phyloP scores from a whole-genome alignment of 2,329 filamentous ascomycete species.

The Graphilbum sp. region DNA sequence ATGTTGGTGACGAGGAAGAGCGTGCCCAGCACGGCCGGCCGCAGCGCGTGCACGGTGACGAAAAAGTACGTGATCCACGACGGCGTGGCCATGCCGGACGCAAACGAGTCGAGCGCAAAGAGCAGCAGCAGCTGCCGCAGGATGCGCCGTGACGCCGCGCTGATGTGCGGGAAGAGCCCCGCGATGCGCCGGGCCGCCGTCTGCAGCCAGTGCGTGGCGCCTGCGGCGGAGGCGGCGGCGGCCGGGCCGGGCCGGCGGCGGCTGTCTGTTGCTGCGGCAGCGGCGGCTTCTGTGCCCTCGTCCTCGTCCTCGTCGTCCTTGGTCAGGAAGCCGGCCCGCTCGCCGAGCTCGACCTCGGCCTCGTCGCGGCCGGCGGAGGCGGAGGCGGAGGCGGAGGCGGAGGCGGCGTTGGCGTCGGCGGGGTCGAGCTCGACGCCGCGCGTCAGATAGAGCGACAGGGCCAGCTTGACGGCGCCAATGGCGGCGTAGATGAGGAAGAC shows the following conservation, averaged over 20 bases:
- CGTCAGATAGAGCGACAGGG: slow-evolving; percentile 31
- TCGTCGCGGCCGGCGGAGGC: too few relatives aligned
- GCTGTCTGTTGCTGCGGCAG: not conserved
- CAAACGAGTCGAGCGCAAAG: slow-evolving; percentile 25
- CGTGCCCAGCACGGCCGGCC: slow-evolving; percentile 32
- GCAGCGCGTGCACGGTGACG: slow-evolving; percentile 27
- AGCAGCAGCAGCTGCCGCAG: slow-evolving; percentile 29
- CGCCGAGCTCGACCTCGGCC: not conserved
- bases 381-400: too few relatives aligned
- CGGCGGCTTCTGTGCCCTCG: not conserved
- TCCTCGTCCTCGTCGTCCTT: not conserved
- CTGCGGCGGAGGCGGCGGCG: not conserved
- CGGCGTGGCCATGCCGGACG: slow-evolving; percentile 31
- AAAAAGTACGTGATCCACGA: slow-evolving; percentile 44
- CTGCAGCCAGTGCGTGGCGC: too few relatives aligned
- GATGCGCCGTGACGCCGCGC: slow-evolving; percentile 33
- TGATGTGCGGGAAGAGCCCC: slow-evolving; percentile 34
- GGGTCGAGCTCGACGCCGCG: slow-evolving; percentile 15
- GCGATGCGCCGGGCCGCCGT: too few relatives aligned
- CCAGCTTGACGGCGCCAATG: slow-evolving; percentile 40
- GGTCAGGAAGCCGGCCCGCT: not conserved
- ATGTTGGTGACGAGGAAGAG: slow-evolving; percentile 38
- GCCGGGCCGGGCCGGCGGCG: not conserved
- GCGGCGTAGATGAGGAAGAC: slow-evolving; percentile 42
- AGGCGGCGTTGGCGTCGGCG: not conserved